These are phyloP conservation scores for Citrus hindsii DNA, from an alignment of 345 rosid genomes.

Conservation along the genomic window DNA sequence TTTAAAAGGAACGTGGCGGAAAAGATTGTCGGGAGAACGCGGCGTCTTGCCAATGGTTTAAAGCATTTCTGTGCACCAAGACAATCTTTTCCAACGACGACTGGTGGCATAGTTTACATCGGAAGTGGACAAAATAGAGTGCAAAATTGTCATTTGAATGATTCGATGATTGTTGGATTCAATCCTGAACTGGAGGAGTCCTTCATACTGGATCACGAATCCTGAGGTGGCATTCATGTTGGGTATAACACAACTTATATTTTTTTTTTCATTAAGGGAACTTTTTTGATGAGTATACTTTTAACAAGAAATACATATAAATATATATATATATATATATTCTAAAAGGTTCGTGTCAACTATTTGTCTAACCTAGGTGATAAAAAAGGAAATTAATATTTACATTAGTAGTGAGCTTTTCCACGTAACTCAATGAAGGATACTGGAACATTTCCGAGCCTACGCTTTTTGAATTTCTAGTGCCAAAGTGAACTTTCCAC, in stretches of 20 bases:
- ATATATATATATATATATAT: too few species aligned
- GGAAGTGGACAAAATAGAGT: background rate
- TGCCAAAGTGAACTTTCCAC: background rate
- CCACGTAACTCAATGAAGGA: background rate
- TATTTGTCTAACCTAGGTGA: too few species aligned
- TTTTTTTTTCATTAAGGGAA: too few species aligned
- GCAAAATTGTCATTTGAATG: background rate
- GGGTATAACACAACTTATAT: too few species aligned
- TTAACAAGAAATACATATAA: too few species aligned
- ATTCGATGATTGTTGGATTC: background rate
- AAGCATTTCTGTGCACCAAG: background rate
- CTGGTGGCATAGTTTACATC: background rate
- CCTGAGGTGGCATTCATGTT: too few species aligned
- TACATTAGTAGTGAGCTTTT: background rate
- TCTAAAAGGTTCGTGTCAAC: too few species aligned
- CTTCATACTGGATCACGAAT: too few species aligned
- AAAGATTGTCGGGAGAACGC: slow-evolving; percentile 20
- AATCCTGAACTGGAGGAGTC: background rate
- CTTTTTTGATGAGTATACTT: too few species aligned
- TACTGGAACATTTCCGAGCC: background rate
- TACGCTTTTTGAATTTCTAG: background rate
- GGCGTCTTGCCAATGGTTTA: slow-evolving; percentile 43
- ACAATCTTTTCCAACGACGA: background rate
- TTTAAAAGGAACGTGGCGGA: too few species aligned
- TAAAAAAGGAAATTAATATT: background rate